Conservation (phyloP, 1,284 basidiomycete species). For the Tylopilus orsonianus region DNA sequence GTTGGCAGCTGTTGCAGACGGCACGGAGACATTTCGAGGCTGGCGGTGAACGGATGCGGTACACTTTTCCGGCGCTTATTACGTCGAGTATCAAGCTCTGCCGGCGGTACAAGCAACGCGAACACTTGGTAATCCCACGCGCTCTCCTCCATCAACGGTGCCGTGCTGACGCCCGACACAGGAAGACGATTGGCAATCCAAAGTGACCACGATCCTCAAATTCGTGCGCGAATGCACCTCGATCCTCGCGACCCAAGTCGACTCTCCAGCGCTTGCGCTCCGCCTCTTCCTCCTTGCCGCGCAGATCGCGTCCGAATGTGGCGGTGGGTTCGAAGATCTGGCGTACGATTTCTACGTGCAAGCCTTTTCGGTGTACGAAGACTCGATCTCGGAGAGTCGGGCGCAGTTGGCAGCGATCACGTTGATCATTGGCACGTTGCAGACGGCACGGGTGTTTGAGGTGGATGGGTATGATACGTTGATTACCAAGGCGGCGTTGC, state of each 20-base stretch:
- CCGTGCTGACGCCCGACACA: conserved; percentile 30
- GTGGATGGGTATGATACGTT: conserved; percentile 93
- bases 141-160: neutral
- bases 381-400: conserved; percentile 88
- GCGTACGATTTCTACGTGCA: conserved; percentile 96
- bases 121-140: conserved; percentile 47
- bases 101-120: conserved; percentile 80
- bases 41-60: conserved; percentile 92
- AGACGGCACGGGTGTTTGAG: conserved; percentile 82
- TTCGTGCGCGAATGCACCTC: conserved; percentile 90
- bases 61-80: conserved; percentile 92
- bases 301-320: conserved; percentile 89
- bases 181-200: conserved; percentile 83
- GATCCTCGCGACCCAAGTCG: conserved; percentile 87
- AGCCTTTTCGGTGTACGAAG: conserved; percentile 94
- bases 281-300: conserved; percentile 93
- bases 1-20: conserved; percentile 75
- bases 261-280: conserved; percentile 85
- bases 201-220: conserved; percentile 83
- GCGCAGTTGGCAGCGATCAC: conserved; percentile 93
- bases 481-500: conserved; percentile 93
- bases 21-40: conserved; percentile 85
- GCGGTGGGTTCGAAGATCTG: conserved; percentile 77
- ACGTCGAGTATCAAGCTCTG: conserved; percentile 89
- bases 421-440: conserved; percentile 85